Evolutionary conservation across 2,329 filamentous ascomycete species (phyloP).

Genomic region (Calcarisporium arbuscula): DNA sequence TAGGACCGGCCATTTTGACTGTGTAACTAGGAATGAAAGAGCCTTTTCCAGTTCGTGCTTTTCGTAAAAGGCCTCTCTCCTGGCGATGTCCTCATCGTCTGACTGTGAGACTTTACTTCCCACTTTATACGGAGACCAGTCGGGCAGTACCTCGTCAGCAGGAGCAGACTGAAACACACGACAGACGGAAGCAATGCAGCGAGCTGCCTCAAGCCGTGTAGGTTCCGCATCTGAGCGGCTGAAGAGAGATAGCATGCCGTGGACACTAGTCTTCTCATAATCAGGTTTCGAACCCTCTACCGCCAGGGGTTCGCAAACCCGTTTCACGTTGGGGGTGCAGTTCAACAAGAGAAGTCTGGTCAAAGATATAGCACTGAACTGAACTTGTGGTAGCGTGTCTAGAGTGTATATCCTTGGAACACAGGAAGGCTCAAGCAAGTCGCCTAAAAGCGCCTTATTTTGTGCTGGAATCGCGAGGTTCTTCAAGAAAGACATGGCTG

Average conservation of each 20-base stretch:
- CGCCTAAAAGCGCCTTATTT: conserved; percentile 48
- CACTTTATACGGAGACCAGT: conserved; percentile 21
- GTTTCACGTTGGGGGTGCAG: conserved; percentile 44
- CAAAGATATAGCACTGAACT: conserved; percentile 54
- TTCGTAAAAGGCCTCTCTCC: conserved; percentile 36
- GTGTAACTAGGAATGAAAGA: conserved; percentile 47
- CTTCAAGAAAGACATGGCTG: conserved; percentile 54
- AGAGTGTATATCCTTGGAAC: conserved; percentile 50
- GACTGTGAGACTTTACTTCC: background rate
- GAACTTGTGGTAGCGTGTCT: conserved; percentile 47
- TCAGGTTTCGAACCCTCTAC: conserved; percentile 20
- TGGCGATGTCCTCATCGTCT: conserved; percentile 12
- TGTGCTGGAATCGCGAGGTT: conserved; percentile 53
- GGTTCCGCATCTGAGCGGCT: conserved; percentile 37
- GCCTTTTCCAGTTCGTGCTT: conserved; percentile 35
- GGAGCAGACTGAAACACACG: conserved; percentile 44
- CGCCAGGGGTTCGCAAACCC: conserved; percentile 37
- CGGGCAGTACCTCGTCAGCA: conserved; percentile 23
- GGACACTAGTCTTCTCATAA: conserved; percentile 25
- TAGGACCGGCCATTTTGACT: conserved; percentile 52
- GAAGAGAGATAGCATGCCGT: conserved; percentile 32
- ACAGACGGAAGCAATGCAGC: conserved; percentile 46
- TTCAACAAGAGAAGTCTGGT: conserved; percentile 49
- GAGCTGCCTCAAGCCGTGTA: conserved; percentile 53
- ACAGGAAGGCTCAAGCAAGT: conserved; percentile 36